phyloP scores from a whole-genome alignment of 805 yeast species.

The Spathaspora girioi region DNA sequence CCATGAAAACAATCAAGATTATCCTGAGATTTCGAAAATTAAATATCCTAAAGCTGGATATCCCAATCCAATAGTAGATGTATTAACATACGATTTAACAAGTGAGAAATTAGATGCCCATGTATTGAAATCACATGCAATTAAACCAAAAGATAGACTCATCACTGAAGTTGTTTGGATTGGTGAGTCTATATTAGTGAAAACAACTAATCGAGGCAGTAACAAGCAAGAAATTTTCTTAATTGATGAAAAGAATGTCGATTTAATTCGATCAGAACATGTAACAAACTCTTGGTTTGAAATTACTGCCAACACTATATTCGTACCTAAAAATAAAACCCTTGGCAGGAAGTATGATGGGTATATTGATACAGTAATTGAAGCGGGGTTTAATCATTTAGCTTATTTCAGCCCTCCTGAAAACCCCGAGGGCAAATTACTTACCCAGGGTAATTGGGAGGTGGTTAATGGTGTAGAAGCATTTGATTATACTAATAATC shows the following conservation, averaged over 20 bases:
- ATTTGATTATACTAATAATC: conserved; percentile 44
- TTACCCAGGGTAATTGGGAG: conserved; percentile 83
- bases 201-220: conserved; percentile 62
- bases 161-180: conserved; percentile 66
- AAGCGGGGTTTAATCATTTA: conserved; percentile 65
- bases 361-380: conserved; percentile 73
- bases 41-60: conserved; percentile 74
- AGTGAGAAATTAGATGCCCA: conserved; percentile 6
- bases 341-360: conserved; percentile 46
- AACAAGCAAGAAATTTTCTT: conserved; percentile 49
- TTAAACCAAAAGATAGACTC: conserved; percentile 36
- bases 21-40: conserved; percentile 43
- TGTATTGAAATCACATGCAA: conserved; percentile 18
- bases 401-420: conserved; percentile 78
- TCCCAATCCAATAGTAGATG: conserved; percentile 50
- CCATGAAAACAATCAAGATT: conserved; percentile 29
- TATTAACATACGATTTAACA: conserved; percentile 40
- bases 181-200: conserved; percentile 44
- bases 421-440: conserved; percentile 41
- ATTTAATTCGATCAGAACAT: conserved; percentile 40
- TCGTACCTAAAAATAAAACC: conserved; percentile 32
- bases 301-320: conserved; percentile 31
- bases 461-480: conserved; percentile 68
- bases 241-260: conserved; percentile 24
- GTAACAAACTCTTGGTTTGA: conserved; percentile 62